Conservation (phyloP, 192 early-diverging fungal genomes). For the Gamsiella multidivaricata region DNA sequence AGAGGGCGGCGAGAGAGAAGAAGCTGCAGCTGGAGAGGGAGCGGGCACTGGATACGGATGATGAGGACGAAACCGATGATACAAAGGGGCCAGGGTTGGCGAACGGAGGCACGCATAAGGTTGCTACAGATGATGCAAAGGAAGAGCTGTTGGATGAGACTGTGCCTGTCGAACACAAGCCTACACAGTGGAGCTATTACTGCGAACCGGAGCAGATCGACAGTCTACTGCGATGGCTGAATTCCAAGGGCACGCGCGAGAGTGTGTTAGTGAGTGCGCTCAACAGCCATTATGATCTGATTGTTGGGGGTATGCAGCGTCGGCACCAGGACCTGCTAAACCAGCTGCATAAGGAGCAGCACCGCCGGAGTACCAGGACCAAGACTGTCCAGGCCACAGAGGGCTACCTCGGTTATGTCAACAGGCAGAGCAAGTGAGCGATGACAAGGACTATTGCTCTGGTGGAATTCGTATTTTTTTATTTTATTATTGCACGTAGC, state of each 20-base stretch:
- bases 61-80: slow-evolving; percentile 18
- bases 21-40: slow-evolving; percentile 52
- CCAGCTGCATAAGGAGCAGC: slow-evolving; percentile 42
- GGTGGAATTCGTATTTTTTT: too few species aligned
- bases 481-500: too few species aligned
- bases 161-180: slow-evolving; percentile 31
- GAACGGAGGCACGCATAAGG: slow-evolving; percentile 16
- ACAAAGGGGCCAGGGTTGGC: background rate
- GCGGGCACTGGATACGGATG: slow-evolving; percentile 58
- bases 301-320: slow-evolving; percentile 47
- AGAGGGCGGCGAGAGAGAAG: slow-evolving; percentile 33
- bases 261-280: slow-evolving; percentile 61
- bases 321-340: slow-evolving; percentile 38
- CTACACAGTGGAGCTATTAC: slow-evolving; percentile 50
- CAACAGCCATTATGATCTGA: slow-evolving; percentile 29
- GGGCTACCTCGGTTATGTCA: slow-evolving; percentile 45
- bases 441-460: too few species aligned
- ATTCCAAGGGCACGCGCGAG: slow-evolving; percentile 82
- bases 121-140: background rate
- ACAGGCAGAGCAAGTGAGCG: slow-evolving; percentile 15
- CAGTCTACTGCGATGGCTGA: slow-evolving; percentile 76
- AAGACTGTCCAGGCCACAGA: slow-evolving; percentile 52
- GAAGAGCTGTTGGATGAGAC: slow-evolving; percentile 25
- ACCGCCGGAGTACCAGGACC: slow-evolving; percentile 59
- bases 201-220: slow-evolving; percentile 67